phyloP scores from a whole-genome alignment of 2,329 filamentous ascomycete species.

The Calycina herbarum region DNA sequence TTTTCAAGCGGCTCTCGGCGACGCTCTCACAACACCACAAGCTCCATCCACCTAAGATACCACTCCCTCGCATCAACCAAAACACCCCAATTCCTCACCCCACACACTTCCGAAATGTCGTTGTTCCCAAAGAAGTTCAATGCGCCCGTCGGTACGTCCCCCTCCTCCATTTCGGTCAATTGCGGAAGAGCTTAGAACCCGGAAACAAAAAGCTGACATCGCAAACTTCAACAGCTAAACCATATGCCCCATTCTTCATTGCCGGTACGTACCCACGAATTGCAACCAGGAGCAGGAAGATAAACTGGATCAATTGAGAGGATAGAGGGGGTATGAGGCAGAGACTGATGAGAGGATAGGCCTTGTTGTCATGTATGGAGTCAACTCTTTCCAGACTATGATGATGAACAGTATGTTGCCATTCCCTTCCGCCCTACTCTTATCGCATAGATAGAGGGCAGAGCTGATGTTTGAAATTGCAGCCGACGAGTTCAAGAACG shows the following conservation, averaged over 20 bases:
- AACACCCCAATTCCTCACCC: constrained; percentile 38
- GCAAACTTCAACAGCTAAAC: constrained; percentile 64
- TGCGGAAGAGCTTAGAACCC: neutral
- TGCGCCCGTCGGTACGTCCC: constrained; percentile 70
- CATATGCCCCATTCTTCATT: constrained; percentile 89
- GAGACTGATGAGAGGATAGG: constrained; percentile 51
- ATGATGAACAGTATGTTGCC: constrained; percentile 76
- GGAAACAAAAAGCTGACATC: constrained; percentile 3
- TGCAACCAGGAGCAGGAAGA: neutral
- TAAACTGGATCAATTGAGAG: neutral
- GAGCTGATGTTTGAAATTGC: constrained; percentile 26
- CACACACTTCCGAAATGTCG: constrained; percentile 62
- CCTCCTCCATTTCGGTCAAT: constrained; percentile 9
- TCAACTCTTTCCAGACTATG: constrained; percentile 79
- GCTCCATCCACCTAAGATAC: constrained; percentile 17
- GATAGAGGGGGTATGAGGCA: neutral
- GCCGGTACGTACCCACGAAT: constrained; percentile 68
- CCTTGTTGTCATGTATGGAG: constrained; percentile 82
- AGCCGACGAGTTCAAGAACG: constrained; percentile 97
- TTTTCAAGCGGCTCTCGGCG: constrained; percentile 22
- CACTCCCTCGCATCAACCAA: constrained; percentile 18
- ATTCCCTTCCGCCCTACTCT: neutral
- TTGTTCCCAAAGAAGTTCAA: constrained; percentile 85
- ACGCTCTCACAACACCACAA: constrained; percentile 17
- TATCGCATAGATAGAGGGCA: neutral